Percentiles rank a stretch among this genome's conserved stretches.
phyloP scores from a whole-genome alignment of 768 basidiomycete species.

The Mycena vitilis region DNA sequence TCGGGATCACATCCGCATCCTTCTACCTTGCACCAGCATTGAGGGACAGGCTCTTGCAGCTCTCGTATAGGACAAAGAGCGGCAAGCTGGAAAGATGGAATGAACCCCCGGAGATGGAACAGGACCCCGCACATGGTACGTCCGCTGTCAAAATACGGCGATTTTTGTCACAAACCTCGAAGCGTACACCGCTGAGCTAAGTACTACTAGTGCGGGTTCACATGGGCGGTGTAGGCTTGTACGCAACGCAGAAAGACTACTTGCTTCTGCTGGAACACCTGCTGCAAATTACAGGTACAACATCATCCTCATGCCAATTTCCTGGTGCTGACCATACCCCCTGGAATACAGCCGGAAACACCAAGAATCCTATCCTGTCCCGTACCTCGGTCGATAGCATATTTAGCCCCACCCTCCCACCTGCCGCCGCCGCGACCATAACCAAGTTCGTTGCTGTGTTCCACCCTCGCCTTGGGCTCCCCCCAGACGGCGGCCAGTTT shows the following conservation, averaged over 20 bases:
- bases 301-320: neutral
- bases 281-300: constrained; percentile 21
- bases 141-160: neutral
- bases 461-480: neutral
- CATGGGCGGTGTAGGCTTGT: constrained; percentile 38
- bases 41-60: constrained; percentile 28
- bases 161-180: neutral
- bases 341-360: constrained; percentile 13
- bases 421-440: neutral
- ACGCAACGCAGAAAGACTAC: constrained; percentile 39
- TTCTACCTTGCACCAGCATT: constrained; percentile 38
- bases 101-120: constrained; percentile 22
- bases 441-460: neutral
- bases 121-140: constrained; percentile 26
- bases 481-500: constrained; percentile 12
- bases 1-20: constrained; percentile 36
- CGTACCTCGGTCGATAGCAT: constrained; percentile 14
- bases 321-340: neutral
- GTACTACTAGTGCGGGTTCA: constrained; percentile 32
- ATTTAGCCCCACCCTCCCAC: constrained; percentile 14
- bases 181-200: no score
- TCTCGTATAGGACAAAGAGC: constrained; percentile 31
- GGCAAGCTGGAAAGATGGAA: constrained; percentile 32
- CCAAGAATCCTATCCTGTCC: constrained; percentile 20
- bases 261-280: constrained; percentile 36